Percentiles rank a stretch among this genome's conserved stretches.
Evolutionary conservation across 495 filamentous ascomycete genomes (phyloP).

Genomic region (Penicillium pancosmium): DNA sequence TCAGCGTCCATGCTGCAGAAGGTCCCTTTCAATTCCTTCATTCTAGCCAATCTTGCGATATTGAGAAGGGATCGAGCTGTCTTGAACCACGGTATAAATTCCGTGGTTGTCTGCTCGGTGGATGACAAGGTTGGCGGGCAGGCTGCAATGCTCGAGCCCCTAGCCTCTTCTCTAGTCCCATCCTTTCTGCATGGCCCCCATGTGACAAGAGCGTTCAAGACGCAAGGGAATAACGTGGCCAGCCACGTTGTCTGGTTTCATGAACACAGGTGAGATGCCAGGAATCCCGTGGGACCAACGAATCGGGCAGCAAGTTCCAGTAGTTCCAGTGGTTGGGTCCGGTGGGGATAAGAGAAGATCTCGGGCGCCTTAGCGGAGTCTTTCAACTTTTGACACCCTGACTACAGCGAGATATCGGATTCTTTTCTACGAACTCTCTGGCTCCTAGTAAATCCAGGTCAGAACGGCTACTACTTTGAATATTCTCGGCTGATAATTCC

Average conservation of each 20-base stretch:
- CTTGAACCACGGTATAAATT: not conserved
- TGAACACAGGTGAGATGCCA: not conserved
- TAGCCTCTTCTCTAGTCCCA: conserved; percentile 2
- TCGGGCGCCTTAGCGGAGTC: not conserved
- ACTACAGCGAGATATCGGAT: not conserved
- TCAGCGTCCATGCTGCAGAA: conserved; percentile 14
- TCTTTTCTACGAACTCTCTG: too few relatives aligned
- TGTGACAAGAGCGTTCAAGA: conserved; percentile 13
- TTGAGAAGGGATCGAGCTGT: not conserved
- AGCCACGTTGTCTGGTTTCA: conserved; percentile 7
- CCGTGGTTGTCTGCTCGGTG: not conserved
- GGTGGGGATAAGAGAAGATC: not conserved
- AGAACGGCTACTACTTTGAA: too few relatives aligned
- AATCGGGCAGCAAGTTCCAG: conserved; percentile 8
- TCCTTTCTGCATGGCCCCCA: conserved; percentile 14
- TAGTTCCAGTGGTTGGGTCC: not conserved
- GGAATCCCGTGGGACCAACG: conserved; percentile 1
- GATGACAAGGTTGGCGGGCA: not conserved
- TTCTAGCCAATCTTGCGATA: not conserved
- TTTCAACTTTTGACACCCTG: not conserved
- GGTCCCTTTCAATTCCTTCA: not conserved
- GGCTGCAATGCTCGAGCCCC: conserved; percentile 16
- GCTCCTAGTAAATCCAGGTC: too few relatives aligned
- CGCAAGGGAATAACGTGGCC: conserved; percentile 13
- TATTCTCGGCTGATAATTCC: too few relatives aligned